These are phyloP conservation scores for Pittosporum tobira DNA, from an alignment of 129 eudicot genomes.

Conservation along the genomic window DNA sequence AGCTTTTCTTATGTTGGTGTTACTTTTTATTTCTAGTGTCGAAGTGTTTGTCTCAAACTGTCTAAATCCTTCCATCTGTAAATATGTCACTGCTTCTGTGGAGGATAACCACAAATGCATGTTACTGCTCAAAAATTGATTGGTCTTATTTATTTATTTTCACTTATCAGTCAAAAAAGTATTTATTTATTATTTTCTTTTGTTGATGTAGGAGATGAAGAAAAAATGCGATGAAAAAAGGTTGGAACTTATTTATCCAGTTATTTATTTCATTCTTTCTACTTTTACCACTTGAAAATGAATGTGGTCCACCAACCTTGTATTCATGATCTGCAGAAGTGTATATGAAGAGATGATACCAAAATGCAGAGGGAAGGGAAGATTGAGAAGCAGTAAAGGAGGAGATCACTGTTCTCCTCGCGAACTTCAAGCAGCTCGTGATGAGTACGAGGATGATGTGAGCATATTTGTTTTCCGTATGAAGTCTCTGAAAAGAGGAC, in stretches of 20 bases:
- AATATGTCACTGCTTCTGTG: neutral
- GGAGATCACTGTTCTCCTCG: constrained; percentile 47
- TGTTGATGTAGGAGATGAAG: constrained; percentile 84
- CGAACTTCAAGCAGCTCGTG: constrained; percentile 55
- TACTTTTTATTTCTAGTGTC: neutral
- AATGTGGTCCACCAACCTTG: neutral
- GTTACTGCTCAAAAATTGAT: constrained; percentile 1
- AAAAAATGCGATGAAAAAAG: constrained; percentile 67
- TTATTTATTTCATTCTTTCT: constrained; percentile 2
- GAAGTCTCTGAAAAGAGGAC: constrained; percentile 80
- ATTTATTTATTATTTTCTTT: no score
- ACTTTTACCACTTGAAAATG: neutral
- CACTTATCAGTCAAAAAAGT: no score
- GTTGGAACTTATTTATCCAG: constrained; percentile 25
- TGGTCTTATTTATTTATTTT: neutral
- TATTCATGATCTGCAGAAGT: constrained; percentile 28
- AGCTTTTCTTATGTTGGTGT: neutral
- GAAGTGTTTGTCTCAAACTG: neutral
- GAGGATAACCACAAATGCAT: neutral
- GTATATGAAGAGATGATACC: constrained; percentile 45
- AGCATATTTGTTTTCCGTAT: constrained; percentile 68
- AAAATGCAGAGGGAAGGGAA: constrained; percentile 50
- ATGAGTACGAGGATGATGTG: constrained; percentile 72
- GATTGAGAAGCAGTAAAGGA: constrained; percentile 41
- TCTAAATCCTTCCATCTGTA: neutral